Conservation (phyloP, 2,329 filamentous ascomycete genomes). For the Ophiostoma ulmi region DNA sequence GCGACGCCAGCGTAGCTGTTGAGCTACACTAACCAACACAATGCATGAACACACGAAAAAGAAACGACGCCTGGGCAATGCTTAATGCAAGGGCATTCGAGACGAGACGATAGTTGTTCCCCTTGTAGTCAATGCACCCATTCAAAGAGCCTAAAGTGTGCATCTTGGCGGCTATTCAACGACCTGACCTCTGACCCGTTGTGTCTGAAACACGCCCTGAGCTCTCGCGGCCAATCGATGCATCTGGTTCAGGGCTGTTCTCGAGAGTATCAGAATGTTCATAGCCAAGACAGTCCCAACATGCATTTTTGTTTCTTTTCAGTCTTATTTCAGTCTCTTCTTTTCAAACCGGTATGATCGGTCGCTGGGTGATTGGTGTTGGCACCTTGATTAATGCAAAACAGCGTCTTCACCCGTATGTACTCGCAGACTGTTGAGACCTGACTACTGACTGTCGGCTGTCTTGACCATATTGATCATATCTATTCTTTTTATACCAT, state of each 20-base stretch:
- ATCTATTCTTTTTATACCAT: background rate
- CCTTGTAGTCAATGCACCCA: background rate
- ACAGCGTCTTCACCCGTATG: background rate
- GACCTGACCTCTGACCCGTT: background rate
- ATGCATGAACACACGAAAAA: background rate
- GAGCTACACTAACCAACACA: background rate
- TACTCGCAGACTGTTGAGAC: background rate
- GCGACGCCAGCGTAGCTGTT: too few species aligned
- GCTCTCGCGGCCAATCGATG: conserved; percentile 1
- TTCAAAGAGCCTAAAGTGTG: background rate
- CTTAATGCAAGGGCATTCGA: background rate
- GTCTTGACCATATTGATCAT: background rate
- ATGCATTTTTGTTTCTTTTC: background rate
- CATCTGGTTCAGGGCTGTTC: background rate
- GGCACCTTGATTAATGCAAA: background rate
- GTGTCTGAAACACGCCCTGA: background rate
- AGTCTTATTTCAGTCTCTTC: background rate
- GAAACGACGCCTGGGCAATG: background rate
- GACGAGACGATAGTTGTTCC: background rate
- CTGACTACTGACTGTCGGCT: background rate
- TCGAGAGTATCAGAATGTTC: background rate
- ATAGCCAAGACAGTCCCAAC: background rate
- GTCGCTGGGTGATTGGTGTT: background rate
- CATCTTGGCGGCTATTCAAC: background rate
- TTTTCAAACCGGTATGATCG: background rate